Evolutionary conservation across 352 stramenopile species (phyloP), one percentile per base, ranked within the genome.

Genomic region (Globisporangium takayamanum): DNA sequence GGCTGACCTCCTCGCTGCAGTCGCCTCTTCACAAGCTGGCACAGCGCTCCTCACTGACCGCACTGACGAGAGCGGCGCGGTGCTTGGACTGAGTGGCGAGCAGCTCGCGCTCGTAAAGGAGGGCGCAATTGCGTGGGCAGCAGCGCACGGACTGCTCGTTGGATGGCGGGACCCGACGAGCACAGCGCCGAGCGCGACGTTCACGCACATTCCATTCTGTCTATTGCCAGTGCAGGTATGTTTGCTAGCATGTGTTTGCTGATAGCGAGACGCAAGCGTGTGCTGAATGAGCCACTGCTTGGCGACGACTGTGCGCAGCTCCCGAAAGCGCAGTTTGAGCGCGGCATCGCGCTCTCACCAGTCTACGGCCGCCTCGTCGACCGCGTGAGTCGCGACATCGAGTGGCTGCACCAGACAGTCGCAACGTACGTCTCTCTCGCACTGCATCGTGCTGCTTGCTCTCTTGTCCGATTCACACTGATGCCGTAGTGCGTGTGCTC

Each of bases 291-390:
- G 15, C 2, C 39, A 5, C 12, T 15, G 12, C 39, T 15, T 45
- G 15, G 14, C 36, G 36, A 42, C 36, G 22, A 42, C 11, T 45
- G 39, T 45, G 8, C 36, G 22, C 55, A 84, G 69, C 62, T 89
- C 47, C 75, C 81, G 0, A 69, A 71, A 46, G 30, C 59, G 30
- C 77, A 88, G 39, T 92, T 92, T 53, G 74, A 84, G 47, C 77
- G 72, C n/a, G 85, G 80, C 25, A 58, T 89, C 12, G 59, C 63
- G 48, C 68, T 95, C 5, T 91, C 82, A 54, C 80, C 80, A 0
- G 53, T 94, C 30, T 95, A 93, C 47, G 82, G 83, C 1, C 73
- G 72, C 0, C 65, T 95, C 14, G 81, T 94, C 62, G 85, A 95
- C 62, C 80, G 81, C 50, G 80, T 91, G 57, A 91, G 80, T 59